Evolutionary conservation across 805 yeast genomes (phyloP).

Genomic region (Starmerella apicola): DNA sequence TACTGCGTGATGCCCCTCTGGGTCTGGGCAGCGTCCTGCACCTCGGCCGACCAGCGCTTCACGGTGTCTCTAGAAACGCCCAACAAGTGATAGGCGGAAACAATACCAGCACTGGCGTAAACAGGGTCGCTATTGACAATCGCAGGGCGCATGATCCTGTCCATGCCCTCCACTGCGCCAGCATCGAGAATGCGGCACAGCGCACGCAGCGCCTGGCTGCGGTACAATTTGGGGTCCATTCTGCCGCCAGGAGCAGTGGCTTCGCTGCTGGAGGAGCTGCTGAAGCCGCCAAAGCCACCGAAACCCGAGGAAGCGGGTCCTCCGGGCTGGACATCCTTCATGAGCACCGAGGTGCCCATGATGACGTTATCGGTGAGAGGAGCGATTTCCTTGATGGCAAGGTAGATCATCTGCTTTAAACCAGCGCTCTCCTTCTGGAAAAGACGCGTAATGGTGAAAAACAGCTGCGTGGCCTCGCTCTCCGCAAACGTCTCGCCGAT

Average conservation of each 20-base stretch:
- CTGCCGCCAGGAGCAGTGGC: neutral
- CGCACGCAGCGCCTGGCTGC: conserved; percentile 91
- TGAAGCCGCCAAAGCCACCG: no score
- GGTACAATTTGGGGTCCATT: conserved; percentile 49
- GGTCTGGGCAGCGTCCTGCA: conserved; percentile 75
- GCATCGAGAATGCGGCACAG: conserved; percentile 79
- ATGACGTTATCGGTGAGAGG: conserved; percentile 77
- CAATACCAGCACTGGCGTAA: conserved; percentile 86
- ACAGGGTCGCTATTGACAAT: conserved; percentile 83
- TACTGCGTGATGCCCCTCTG: conserved; percentile 64
- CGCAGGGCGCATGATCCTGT: conserved; percentile 81
- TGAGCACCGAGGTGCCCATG: conserved; percentile 95
- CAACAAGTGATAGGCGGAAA: conserved; percentile 77
- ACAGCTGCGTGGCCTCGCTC: conserved; percentile 81
- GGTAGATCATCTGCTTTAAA: conserved; percentile 83
- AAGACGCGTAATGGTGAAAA: conserved; percentile 85
- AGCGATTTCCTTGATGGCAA: conserved; percentile 86
- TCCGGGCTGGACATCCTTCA: conserved; percentile 78
- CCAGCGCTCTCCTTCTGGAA: conserved; percentile 83
- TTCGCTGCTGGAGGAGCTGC: neutral
- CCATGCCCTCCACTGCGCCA: conserved; percentile 78
- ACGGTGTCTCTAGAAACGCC: conserved; percentile 87
- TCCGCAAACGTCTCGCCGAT: conserved; percentile 79
- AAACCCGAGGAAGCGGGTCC: conserved; percentile 7
- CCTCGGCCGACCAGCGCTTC: conserved; percentile 86